These are phyloP conservation scores for Colletotrichum tabaci DNA, from an alignment of 2,329 filamentous ascomycete genomes.

Conservation along the genomic window DNA sequence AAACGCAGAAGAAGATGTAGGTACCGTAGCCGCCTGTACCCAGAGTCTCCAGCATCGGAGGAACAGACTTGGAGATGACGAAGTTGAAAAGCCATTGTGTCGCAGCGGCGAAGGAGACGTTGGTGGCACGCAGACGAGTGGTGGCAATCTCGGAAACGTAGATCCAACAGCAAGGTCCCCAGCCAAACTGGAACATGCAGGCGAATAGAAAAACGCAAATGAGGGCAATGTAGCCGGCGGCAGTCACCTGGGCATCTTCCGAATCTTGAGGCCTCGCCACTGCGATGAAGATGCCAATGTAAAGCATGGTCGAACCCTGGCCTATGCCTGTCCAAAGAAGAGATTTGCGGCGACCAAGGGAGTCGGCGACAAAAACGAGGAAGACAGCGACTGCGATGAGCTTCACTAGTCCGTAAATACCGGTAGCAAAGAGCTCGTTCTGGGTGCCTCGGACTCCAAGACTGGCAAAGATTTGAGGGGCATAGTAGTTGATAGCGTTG, in stretches of 20 bases:
- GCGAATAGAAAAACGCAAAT: slow-evolving; percentile 77
- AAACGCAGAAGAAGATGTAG: slow-evolving; percentile 56
- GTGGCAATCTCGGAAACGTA: slow-evolving; percentile 65
- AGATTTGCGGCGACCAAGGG: slow-evolving; percentile 43
- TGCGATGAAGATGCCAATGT: slow-evolving; percentile 70
- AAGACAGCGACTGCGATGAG: slow-evolving; percentile 44
- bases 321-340: slow-evolving; percentile 47
- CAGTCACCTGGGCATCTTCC: slow-evolving; percentile 52
- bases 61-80: slow-evolving; percentile 74
- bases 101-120: slow-evolving; percentile 73
- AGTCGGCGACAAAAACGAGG: slow-evolving; percentile 45
- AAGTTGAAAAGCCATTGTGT: slow-evolving; percentile 78
- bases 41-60: slow-evolving; percentile 72
- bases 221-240: slow-evolving; percentile 73
- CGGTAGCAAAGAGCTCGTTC: slow-evolving; percentile 72
- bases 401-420: slow-evolving; percentile 77
- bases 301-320: slow-evolving; percentile 52
- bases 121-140: slow-evolving; percentile 63
- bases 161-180: slow-evolving; percentile 60
- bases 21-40: slow-evolving; percentile 61
- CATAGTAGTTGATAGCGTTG: slow-evolving; percentile 51
- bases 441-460: slow-evolving; percentile 73
- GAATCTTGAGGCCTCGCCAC: slow-evolving; percentile 64
- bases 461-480: slow-evolving; percentile 74
- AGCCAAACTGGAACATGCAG: slow-evolving; percentile 55